These are phyloP conservation scores for Fusarium mundagurra DNA, from an alignment of 2,329 filamentous ascomycete genomes.

Conservation along the genomic window DNA sequence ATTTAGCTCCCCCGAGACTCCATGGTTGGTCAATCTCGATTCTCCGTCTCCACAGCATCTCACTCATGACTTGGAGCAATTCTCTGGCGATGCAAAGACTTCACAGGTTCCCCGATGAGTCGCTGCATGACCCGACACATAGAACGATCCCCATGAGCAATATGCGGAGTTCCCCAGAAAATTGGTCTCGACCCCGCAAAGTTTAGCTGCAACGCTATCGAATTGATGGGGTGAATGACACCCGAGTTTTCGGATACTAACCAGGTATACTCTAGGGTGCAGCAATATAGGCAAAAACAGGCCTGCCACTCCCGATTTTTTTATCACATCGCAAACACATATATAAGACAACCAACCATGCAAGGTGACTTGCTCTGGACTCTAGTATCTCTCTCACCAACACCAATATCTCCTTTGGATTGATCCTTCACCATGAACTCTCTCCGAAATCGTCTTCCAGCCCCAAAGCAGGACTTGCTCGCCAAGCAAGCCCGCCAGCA, in stretches of 20 bases:
- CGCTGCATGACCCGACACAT: not conserved
- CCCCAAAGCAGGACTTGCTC: slow-evolving; percentile 2
- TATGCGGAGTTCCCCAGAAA: slow-evolving; percentile 11
- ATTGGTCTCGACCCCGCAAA: not conserved
- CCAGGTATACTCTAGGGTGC: not conserved
- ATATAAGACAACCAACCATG: not conserved
- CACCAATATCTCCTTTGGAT: accelerated
- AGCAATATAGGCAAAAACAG: not conserved
- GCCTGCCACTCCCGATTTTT: not conserved
- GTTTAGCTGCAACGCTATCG: not conserved
- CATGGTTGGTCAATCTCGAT: slow-evolving; percentile 6
- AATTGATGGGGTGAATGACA: not conserved
- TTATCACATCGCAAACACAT: not conserved
- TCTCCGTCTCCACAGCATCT: not conserved
- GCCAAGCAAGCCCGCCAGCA: slow-evolving; percentile 29
- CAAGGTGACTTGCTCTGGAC: not conserved
- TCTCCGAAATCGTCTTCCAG: slow-evolving; percentile 7
- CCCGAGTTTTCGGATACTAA: not conserved
- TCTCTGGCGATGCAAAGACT: not conserved
- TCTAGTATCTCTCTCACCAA: too few species aligned
- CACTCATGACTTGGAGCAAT: not conserved
- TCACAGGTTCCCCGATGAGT: not conserved
- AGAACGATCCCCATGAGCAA: not conserved
- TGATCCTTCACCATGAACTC: not conserved
- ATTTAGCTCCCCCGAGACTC: slow-evolving; percentile 38